Percentiles rank a stretch among this genome's conserved stretches.
These are phyloP conservation scores for Candida insectalens DNA, from an alignment of 805 yeast species.

Conservation along the genomic window DNA sequence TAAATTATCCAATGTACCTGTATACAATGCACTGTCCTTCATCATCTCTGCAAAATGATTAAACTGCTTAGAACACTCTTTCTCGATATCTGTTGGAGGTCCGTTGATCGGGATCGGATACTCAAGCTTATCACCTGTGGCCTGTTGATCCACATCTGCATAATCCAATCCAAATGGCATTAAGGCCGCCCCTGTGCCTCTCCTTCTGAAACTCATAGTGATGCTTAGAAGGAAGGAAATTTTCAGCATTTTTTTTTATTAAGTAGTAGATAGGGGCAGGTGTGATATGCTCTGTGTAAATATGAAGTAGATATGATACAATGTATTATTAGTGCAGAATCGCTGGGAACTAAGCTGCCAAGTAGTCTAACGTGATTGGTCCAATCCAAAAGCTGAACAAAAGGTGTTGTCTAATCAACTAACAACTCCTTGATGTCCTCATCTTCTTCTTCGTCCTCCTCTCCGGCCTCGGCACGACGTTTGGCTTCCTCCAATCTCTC, in stretches of 20 bases:
- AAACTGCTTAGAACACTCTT: constrained; percentile 41
- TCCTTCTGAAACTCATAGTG: constrained; percentile 47
- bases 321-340: too few species aligned
- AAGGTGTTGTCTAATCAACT: constrained; percentile 36
- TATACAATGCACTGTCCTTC: constrained; percentile 57
- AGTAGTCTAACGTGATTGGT: too few species aligned
- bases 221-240: neutral
- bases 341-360: too few species aligned
- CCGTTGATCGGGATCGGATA: constrained; percentile 59
- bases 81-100: constrained; percentile 40
- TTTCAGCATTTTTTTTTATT: neutral
- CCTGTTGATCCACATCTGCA: constrained; percentile 40
- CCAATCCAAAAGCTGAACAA: too few species aligned
- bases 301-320: neutral
- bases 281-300: too few species aligned
- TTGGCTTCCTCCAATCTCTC: constrained; percentile 35
- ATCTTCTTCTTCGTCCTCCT: constrained; percentile 27
- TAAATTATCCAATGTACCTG: constrained; percentile 36
- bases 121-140: constrained; percentile 23
- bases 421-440: constrained; percentile 64
- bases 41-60: constrained; percentile 44
- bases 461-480: constrained; percentile 19
- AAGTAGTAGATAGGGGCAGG: too few species aligned
- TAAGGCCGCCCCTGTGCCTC: constrained; percentile 22
- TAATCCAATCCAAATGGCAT: constrained; percentile 71